Percentiles rank a stretch among this genome's conserved stretches.
Conservation (phyloP, 768 basidiomycete genomes). For the Calocybe gangraenosa region DNA sequence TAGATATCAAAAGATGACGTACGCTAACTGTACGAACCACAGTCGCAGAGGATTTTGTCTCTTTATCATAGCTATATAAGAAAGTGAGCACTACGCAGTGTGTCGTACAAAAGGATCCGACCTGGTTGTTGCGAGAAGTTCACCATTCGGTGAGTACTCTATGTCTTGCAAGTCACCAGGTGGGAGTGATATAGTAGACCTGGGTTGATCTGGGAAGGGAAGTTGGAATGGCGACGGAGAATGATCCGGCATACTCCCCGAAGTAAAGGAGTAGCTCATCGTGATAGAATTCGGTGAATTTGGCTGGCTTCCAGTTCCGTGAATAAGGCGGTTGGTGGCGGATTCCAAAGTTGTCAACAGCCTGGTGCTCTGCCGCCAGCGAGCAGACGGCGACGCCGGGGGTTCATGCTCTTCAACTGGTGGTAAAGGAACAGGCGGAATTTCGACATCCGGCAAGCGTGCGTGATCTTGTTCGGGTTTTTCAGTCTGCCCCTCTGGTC, state of each 20-base stretch:
- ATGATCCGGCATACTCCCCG: not conserved
- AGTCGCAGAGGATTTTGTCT: constrained; percentile 1
- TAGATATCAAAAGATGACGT: not conserved
- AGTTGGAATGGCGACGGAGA: not conserved
- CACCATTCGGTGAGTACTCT: constrained; percentile 13
- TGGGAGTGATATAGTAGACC: not conserved
- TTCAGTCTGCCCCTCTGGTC: too few relatives aligned
- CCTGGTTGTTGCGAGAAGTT: constrained; percentile 11
- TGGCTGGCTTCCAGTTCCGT: not conserved
- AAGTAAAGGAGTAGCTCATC: not conserved
- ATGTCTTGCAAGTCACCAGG: constrained; percentile 11
- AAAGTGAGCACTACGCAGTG: not conserved
- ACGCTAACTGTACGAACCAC: constrained; percentile 2
- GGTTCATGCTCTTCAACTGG: too few relatives aligned
- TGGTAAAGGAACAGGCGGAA: too few relatives aligned
- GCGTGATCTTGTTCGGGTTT: too few relatives aligned
- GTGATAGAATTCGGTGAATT: not conserved
- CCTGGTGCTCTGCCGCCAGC: not conserved
- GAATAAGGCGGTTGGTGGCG: not conserved
- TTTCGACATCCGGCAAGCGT: too few relatives aligned
- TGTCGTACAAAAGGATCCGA: not conserved
- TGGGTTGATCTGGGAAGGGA: constrained; percentile 1
- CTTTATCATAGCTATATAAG: constrained; percentile 7
- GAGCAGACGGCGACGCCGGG: not conserved
- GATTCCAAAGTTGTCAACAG: not conserved